Conservation (phyloP, 441 rosid genomes). For the Daphne laureola region DNA sequence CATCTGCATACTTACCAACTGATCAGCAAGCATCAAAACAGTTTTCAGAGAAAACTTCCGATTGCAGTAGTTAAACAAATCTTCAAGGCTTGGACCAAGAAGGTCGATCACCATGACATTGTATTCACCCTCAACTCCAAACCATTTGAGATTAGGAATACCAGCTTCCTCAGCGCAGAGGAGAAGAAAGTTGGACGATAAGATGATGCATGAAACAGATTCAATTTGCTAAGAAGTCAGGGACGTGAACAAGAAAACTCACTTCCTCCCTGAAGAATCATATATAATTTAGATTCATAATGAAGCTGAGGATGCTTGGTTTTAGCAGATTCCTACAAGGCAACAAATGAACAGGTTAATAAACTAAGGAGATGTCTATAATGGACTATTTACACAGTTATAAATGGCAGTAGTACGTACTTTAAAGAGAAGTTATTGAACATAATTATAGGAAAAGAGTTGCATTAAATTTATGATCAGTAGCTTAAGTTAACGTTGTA, state of each 20-base stretch:
- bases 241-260: constrained; percentile 17
- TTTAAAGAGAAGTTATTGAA: constrained; percentile 2
- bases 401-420: neutral
- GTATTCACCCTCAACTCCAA: constrained; percentile 60
- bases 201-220: constrained; percentile 1
- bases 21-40: constrained; percentile 74
- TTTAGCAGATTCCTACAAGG: constrained; percentile 47
- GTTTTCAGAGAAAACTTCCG: constrained; percentile 54
- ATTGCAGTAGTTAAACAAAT: constrained; percentile 60
- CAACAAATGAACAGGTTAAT: neutral
- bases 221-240: constrained; percentile 1
- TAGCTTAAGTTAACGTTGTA: neutral
- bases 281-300: constrained; percentile 63
- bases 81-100: constrained; percentile 74
- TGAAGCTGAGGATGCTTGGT: constrained; percentile 71
- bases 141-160: constrained; percentile 71
- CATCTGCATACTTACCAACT: constrained; percentile 38
- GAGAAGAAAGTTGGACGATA: constrained; percentile 2
- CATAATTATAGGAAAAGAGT: neutral
- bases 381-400: neutral
- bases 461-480: neutral
- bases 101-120: constrained; percentile 71
- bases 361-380: neutral
- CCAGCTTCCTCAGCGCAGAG: constrained; percentile 31
- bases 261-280: constrained; percentile 77